Conservation (phyloP, 257 asterid genomes). For the Scutellaria barbata region DNA sequence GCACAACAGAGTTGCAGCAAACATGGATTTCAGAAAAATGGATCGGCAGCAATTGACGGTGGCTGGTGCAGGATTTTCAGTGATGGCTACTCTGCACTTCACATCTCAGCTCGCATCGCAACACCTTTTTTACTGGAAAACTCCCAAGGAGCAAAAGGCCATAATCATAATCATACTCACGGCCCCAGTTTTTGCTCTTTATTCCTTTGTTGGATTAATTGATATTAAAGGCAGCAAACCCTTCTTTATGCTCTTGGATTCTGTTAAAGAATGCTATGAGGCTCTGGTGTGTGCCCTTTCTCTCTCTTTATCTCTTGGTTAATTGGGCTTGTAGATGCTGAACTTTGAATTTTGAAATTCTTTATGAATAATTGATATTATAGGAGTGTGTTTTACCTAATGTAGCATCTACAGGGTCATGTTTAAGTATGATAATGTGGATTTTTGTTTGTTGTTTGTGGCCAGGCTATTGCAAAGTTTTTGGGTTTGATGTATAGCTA, state of each 20-base stretch:
- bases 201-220: slow-evolving; percentile 72
- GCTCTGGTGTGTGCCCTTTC: slow-evolving; percentile 61
- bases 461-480: slow-evolving; percentile 89
- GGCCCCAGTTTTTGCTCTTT: slow-evolving; percentile 80
- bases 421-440: neutral
- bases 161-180: slow-evolving; percentile 65
- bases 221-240: slow-evolving; percentile 64
- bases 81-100: slow-evolving; percentile 70
- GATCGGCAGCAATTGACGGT: slow-evolving; percentile 67
- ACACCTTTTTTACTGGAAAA: slow-evolving; percentile 88
- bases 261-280: slow-evolving; percentile 80
- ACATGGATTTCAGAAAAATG: slow-evolving; percentile 69
- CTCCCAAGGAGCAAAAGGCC: slow-evolving; percentile 82
- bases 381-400: neutral
- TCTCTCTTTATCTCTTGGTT: neutral
- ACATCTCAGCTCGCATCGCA: slow-evolving; percentile 77
- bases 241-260: slow-evolving; percentile 64
- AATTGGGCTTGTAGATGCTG: neutral
- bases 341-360: neutral
- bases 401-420: neutral
- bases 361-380: neutral
- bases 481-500: slow-evolving; percentile 80
- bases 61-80: slow-evolving; percentile 66
- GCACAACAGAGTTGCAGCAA: slow-evolving; percentile 16
- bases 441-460: slow-evolving; percentile 17